Conservation (phyloP, 2,329 filamentous ascomycete genomes). For the Trichoderma arundinaceum region DNA sequence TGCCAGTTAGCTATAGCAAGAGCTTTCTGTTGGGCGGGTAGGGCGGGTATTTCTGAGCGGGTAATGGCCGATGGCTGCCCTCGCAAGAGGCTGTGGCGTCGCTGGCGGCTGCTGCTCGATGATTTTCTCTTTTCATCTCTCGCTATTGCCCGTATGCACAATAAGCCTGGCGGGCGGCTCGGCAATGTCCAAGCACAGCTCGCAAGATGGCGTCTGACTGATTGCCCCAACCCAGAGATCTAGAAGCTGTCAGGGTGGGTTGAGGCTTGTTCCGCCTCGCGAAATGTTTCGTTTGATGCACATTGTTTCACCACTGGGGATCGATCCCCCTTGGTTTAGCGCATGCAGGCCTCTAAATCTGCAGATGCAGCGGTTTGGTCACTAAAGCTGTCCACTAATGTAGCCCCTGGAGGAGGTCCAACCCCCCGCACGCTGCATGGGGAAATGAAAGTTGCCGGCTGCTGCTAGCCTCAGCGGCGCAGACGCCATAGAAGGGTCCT, state of each 20-base stretch:
- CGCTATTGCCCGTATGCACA: too few species aligned
- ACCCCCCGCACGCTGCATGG: slow-evolving; percentile 9
- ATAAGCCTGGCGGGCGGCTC: too few species aligned
- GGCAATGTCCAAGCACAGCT: neutral
- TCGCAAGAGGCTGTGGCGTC: too few species aligned
- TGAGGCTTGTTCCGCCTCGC: too few species aligned
- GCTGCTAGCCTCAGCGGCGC: neutral
- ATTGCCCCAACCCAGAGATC: neutral
- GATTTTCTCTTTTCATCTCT: too few species aligned
- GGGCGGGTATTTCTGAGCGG: too few species aligned
- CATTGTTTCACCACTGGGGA: slow-evolving; percentile 1
- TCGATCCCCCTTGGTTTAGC: slow-evolving; percentile 4
- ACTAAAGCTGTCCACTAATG: slow-evolving; percentile 16
- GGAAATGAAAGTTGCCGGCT: slow-evolving; percentile 13
- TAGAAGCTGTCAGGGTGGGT: too few species aligned
- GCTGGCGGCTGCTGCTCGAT: too few species aligned
- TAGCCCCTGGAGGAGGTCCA: neutral
- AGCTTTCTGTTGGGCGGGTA: too few species aligned
- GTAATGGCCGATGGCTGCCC: too few species aligned
- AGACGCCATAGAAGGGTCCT: neutral
- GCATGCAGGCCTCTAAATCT: slow-evolving; percentile 22
- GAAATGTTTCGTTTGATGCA: slow-evolving; percentile 24
- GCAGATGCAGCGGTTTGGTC: slow-evolving; percentile 8
- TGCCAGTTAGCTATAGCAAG: too few species aligned
- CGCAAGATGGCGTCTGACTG: neutral